These are phyloP conservation scores for Myochromella boudieri DNA, from an alignment of 768 basidiomycete species.

Conservation along the genomic window DNA sequence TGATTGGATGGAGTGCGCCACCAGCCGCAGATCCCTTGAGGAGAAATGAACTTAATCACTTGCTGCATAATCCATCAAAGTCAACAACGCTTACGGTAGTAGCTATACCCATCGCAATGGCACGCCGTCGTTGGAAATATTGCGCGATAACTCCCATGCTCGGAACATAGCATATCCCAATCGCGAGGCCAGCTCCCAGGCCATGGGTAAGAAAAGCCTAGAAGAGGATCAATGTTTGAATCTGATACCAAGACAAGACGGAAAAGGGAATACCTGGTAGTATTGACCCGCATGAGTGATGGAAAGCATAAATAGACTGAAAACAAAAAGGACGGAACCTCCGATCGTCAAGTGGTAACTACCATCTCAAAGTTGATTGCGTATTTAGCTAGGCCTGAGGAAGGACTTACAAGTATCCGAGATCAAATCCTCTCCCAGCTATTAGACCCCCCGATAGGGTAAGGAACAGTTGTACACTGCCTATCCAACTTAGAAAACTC, in stretches of 20 bases:
- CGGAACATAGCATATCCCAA: constrained; percentile 48
- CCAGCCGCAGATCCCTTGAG: constrained; percentile 53
- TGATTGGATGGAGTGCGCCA: constrained; percentile 60
- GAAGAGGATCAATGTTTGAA: too few species aligned
- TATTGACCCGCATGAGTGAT: constrained; percentile 25
- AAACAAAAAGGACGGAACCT: constrained; percentile 24
- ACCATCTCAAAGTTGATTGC: not conserved
- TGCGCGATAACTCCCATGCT: constrained; percentile 47
- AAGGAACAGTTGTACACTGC: constrained; percentile 25
- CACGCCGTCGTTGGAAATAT: constrained; percentile 45
- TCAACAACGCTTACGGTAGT: constrained; percentile 33
- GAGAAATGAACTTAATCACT: too few species aligned
- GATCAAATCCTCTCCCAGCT: constrained; percentile 25
- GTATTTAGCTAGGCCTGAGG: not conserved
- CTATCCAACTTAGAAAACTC: constrained; percentile 34
- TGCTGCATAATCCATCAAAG: constrained; percentile 11
- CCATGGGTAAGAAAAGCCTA: constrained; percentile 51
- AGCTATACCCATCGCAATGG: constrained; percentile 50
- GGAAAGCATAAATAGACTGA: constrained; percentile 33
- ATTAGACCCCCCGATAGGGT: constrained; percentile 23
- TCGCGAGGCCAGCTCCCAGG: constrained; percentile 44
- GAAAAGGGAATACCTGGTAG: constrained; percentile 32
- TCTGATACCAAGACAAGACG: too few species aligned
- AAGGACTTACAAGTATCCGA: constrained; percentile 26
- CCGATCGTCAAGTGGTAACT: constrained; percentile 30